These are phyloP conservation scores for Leccinum olivaceopallidum DNA, from an alignment of 768 basidiomycete genomes.

Conservation along the genomic window DNA sequence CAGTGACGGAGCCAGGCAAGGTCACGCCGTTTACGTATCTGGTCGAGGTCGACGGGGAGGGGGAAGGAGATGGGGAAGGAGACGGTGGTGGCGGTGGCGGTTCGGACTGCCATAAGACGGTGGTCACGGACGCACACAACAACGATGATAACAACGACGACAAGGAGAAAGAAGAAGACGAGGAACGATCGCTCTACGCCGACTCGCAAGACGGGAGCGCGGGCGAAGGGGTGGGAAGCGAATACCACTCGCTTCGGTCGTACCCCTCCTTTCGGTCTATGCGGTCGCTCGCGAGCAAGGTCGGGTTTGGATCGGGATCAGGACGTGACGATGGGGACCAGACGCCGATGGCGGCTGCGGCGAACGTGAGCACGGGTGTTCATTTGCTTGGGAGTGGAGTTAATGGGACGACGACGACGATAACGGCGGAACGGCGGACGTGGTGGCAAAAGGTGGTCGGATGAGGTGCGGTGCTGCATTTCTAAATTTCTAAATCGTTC, in stretches of 20 bases:
- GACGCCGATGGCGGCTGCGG: neutral
- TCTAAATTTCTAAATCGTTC: neutral
- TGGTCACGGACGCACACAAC: neutral
- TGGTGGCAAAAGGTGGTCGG: conserved; percentile 35
- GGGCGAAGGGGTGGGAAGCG: conserved; percentile 19
- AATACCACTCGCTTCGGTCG: conserved; percentile 32
- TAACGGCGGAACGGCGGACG: conserved; percentile 21
- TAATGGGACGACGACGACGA: neutral
- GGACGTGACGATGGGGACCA: neutral
- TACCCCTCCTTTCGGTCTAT: conserved; percentile 28
- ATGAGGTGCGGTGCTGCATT: neutral
- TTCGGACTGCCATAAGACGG: neutral
- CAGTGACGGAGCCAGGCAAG: conserved; percentile 33
- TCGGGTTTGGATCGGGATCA: neutral
- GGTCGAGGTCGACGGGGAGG: conserved; percentile 27
- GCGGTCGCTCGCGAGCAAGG: conserved; percentile 21
- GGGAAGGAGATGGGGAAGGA: conserved; percentile 17
- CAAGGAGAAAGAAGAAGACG: conserved; percentile 9
- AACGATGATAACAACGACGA: neutral
- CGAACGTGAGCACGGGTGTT: conserved; percentile 1
- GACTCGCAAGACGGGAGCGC: conserved; percentile 19
- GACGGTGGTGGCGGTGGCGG: conserved; percentile 14
- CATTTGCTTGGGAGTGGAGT: neutral
- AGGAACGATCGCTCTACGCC: conserved; percentile 23
- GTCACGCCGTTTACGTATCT: conserved; percentile 41